Conservation (phyloP, 208 protist genomes). For the Wallacemonas collosoma region DNA sequence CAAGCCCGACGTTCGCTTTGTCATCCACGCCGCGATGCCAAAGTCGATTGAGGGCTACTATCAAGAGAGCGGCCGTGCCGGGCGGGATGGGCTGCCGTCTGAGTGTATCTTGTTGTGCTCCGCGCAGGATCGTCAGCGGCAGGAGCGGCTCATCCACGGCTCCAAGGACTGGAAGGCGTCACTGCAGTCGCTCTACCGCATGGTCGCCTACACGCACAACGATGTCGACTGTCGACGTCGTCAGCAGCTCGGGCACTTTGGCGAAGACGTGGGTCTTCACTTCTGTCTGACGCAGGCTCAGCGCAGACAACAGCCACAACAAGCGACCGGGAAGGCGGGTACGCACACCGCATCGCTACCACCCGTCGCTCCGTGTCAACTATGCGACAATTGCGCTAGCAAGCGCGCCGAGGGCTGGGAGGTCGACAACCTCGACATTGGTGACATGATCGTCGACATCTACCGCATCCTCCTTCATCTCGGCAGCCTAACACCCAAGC, state of each 20-base stretch:
- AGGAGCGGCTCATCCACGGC: slow-evolving; percentile 81
- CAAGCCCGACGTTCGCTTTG: slow-evolving; percentile 97
- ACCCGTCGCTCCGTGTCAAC: slow-evolving; percentile 22
- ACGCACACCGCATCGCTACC: background rate
- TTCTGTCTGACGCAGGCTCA: slow-evolving; percentile 62
- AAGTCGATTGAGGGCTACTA: slow-evolving; percentile 98
- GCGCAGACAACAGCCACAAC: slow-evolving; percentile 16
- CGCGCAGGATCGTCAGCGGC: slow-evolving; percentile 65
- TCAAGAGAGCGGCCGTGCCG: slow-evolving; percentile 97
- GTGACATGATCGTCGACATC: slow-evolving; percentile 58
- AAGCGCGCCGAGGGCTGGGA: slow-evolving; percentile 64
- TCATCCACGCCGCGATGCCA: slow-evolving; percentile 97
- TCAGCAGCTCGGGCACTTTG: slow-evolving; percentile 88
- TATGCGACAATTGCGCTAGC: slow-evolving; percentile 88
- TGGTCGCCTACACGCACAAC: slow-evolving; percentile 83
- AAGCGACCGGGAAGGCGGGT: background rate
- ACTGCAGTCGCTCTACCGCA: slow-evolving; percentile 69
- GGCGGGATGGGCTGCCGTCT: slow-evolving; percentile 92
- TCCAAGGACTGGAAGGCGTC: slow-evolving; percentile 78
- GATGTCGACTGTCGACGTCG: slow-evolving; percentile 85
- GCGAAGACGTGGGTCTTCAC: slow-evolving; percentile 69
- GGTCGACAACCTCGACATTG: slow-evolving; percentile 40
- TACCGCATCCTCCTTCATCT: slow-evolving; percentile 65
- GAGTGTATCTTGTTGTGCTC: slow-evolving; percentile 83
- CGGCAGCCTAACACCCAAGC: slow-evolving; percentile 78